These are phyloP conservation scores for Exserohilum turcica DNA, from an alignment of 2,329 filamentous ascomycete species.

Conservation along the genomic window DNA sequence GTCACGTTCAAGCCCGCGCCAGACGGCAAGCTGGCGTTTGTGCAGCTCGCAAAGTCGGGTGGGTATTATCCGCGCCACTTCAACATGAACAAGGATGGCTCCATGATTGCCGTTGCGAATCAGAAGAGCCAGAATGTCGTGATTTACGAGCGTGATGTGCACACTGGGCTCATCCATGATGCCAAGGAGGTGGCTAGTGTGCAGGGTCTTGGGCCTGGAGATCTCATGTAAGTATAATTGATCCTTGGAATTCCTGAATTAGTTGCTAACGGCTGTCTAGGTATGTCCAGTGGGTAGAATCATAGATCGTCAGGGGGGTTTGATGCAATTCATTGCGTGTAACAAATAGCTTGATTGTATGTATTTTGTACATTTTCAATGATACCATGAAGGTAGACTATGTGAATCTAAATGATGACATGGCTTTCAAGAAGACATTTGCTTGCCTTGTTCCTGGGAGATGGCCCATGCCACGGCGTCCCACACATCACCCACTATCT, in stretches of 20 bases:
- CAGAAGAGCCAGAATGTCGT: conserved; percentile 66
- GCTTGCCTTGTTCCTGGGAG: conserved; percentile 55
- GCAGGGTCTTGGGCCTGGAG: conserved; percentile 17
- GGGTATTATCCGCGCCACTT: conserved; percentile 71
- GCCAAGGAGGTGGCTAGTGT: conserved; percentile 43
- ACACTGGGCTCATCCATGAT: conserved; percentile 63
- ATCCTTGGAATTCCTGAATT: background rate
- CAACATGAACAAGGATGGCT: conserved; percentile 67
- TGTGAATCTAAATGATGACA: background rate
- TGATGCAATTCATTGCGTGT: too few species aligned
- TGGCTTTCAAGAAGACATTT: conserved; percentile 35
- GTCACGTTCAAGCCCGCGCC: conserved; percentile 51
- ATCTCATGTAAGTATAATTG: conserved; percentile 30
- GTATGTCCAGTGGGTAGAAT: conserved; percentile 10
- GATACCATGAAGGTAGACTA: background rate
- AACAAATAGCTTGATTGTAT: too few species aligned
- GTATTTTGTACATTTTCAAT: background rate
- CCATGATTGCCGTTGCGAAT: conserved; percentile 68
- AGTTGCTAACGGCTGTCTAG: background rate
- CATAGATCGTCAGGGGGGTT: background rate
- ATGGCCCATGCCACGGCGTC: conserved; percentile 79
- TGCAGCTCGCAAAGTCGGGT: conserved; percentile 66
- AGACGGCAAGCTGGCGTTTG: conserved; percentile 61
- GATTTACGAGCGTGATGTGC: conserved; percentile 64
- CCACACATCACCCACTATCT: conserved; percentile 74